Base-by-base conservation (phyloP, 2,329 filamentous ascomycete genomes). In the Cladosporium sp. region DNA sequence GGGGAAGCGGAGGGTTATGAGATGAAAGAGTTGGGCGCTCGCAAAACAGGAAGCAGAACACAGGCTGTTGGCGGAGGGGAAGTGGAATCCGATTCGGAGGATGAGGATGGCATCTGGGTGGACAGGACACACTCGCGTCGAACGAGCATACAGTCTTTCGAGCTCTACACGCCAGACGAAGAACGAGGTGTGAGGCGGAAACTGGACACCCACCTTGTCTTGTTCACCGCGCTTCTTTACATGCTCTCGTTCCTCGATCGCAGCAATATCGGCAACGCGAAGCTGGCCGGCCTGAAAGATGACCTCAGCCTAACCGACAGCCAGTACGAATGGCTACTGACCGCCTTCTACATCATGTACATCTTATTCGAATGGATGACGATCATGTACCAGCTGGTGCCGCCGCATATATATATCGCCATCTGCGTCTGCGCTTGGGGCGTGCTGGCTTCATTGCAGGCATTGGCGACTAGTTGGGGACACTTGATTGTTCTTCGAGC, bases 221-320 rank as follows among this genome's bases (percentile, higher is more conserved):
- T 88, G 1, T 95, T 96, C 64, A 78, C 96, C 56, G 86, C 88
- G 9, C 66, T 92, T 52, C 76, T 96, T 11, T 96, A 93, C 65
- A 80, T 95, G 75, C 74, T 96, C 55, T 86, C 84, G 56, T 96
- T 95, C 65, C 70, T 96, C 57, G 90, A 96, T 68, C 79, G 90
- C n/a, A 30, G 22, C 17, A 48, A 48, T 24, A 48, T 63, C 53
- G 80, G 81, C 40, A 84, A 84, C 65, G 80, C 80, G n/a, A 77
- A 76, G 52, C 78, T 83, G 47, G 81, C 80, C 6, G 81, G 81
- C 8, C 65, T 84, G 9, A 68, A 70, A 34, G 66, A 73, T 2
- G 80, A 83, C 59, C 67, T 84, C 17, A 61, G 70, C 3, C 69
- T 84, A n/a, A 74, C 71, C 29, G 75, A 76, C 43, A 63, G 68